phyloP scores from a whole-genome alignment of 352 stramenopile species.

The Globisporangium paddicum region DNA sequence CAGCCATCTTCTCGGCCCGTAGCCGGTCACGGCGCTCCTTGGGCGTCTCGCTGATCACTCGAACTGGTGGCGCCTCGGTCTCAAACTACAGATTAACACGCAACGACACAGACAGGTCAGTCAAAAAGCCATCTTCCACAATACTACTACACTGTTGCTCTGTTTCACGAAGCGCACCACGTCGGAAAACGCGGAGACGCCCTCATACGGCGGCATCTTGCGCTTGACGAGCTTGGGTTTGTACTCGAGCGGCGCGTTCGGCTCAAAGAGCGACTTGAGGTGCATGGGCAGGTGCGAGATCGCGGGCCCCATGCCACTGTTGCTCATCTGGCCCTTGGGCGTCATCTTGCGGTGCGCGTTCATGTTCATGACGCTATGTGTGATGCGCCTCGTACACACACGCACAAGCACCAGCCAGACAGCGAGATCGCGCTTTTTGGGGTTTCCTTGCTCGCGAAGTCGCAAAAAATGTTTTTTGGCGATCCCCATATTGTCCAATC shows the following conservation, averaged over 20 bases:
- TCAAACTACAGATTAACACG: conserved; percentile 46
- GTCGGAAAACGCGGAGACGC: conserved; percentile 37
- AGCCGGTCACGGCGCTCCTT: conserved; percentile 67
- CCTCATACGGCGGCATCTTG: conserved; percentile 84
- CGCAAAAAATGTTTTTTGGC: not conserved
- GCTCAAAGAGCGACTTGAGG: conserved; percentile 80
- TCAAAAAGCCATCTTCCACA: too few relatives aligned
- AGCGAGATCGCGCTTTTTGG: not conserved
- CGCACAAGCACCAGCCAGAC: not conserved
- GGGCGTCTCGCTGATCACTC: conserved; percentile 66
- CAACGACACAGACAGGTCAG: not conserved
- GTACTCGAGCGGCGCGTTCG: conserved; percentile 67
- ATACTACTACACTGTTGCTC: too few relatives aligned
- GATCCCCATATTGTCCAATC: not conserved
- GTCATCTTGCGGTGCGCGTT: conserved; percentile 87
- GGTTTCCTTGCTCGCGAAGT: not conserved
- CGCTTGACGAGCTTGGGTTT: conserved; percentile 72
- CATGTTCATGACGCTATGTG: conserved; percentile 17
- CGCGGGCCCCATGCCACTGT: conserved; percentile 79
- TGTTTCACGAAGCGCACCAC: conserved; percentile 14
- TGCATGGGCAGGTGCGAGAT: conserved; percentile 78
- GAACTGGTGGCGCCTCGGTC: conserved; percentile 41
- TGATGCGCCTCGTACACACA: not conserved
- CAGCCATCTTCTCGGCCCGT: conserved; percentile 49
- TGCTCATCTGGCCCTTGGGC: conserved; percentile 86